These are phyloP conservation scores for Rachicladosporium sp. DNA, from an alignment of 2,329 filamentous ascomycete genomes.

Conservation along the genomic window DNA sequence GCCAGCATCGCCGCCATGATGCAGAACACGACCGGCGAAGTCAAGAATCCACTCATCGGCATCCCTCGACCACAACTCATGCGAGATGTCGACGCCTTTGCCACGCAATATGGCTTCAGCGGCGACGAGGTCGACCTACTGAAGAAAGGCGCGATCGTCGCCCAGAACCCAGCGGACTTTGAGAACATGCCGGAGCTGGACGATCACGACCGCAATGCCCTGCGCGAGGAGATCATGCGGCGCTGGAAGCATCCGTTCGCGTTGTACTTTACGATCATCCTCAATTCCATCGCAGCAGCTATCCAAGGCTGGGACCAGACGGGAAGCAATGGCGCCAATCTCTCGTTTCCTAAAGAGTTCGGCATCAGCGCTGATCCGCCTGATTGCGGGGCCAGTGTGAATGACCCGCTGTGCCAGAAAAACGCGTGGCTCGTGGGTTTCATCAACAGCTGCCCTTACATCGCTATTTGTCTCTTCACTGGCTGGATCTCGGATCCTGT, in stretches of 20 bases:
- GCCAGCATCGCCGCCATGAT: conserved; percentile 8
- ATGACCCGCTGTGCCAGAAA: conserved; percentile 3
- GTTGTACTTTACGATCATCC: conserved; percentile 53
- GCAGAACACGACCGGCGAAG: conserved; percentile 29
- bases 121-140: conserved; percentile 37
- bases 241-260: conserved; percentile 51
- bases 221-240: conserved; percentile 51
- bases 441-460: conserved; percentile 46
- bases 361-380: conserved; percentile 29
- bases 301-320: conserved; percentile 49
- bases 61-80: conserved; percentile 40
- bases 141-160: conserved; percentile 58
- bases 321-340: conserved; percentile 37
- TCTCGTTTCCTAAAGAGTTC: conserved; percentile 47
- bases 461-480: conserved; percentile 24
- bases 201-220: conserved; percentile 45
- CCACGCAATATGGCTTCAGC: conserved; percentile 44
- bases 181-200: conserved; percentile 50
- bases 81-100: conserved; percentile 49
- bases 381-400: conserved; percentile 1
- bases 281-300: conserved; percentile 58
- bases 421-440: conserved; percentile 51
- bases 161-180: conserved; percentile 52
- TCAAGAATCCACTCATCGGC: conserved; percentile 43
- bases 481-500: conserved; percentile 22